Evolutionary conservation across 2,329 filamentous ascomycete species (phyloP).

Genomic region (Claviceps humidiphila): DNA sequence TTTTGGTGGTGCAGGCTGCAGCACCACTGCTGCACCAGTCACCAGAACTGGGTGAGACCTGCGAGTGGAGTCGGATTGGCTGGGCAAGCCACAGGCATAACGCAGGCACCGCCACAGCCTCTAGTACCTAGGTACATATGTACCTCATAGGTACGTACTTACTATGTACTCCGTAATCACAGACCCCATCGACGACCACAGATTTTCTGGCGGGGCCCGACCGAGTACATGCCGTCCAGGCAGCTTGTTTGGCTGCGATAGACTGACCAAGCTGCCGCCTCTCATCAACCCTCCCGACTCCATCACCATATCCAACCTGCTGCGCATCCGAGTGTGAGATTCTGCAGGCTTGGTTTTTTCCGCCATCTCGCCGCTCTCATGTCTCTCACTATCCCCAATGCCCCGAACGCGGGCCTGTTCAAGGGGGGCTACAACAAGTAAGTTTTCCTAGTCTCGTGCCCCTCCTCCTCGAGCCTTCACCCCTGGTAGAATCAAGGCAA

Average conservation of each 20-base stretch:
- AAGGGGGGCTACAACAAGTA: constrained; percentile 96
- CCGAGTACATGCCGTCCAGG: neutral
- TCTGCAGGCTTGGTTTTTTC: constrained; percentile 9
- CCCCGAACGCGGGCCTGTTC: constrained; percentile 86
- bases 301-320: neutral
- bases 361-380: constrained; percentile 34
- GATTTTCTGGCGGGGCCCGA: too few species aligned
- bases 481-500: neutral
- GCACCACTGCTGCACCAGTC: too few species aligned
- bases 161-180: too few species aligned
- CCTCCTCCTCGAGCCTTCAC: constrained; percentile 2
- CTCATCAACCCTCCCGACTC: neutral
- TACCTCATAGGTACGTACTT: neutral
- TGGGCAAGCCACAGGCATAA: neutral
- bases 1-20: neutral
- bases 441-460: constrained; percentile 21
- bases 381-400: constrained; percentile 93
- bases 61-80: neutral
- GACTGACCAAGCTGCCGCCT: neutral
- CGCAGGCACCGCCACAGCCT: neutral
- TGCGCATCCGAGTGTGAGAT: constrained; percentile 5
- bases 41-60: too few species aligned
- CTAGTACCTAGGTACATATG: neutral
- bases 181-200: too few species aligned
- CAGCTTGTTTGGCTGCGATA: neutral